These are phyloP conservation scores for Jatropha curcas DNA, from an alignment of 345 rosid species.

Conservation along the genomic window DNA sequence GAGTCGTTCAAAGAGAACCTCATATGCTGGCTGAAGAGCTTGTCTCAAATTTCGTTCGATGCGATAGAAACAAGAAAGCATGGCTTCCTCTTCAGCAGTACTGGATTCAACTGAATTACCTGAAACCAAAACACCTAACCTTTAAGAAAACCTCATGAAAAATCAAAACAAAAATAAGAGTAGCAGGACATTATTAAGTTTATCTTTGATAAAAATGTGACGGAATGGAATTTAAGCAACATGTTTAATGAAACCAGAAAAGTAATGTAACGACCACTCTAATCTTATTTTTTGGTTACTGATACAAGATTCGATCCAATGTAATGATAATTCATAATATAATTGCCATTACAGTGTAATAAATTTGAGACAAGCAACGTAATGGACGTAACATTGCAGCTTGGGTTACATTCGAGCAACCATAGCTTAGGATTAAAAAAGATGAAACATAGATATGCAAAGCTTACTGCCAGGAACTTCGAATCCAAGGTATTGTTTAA, in stretches of 20 bases:
- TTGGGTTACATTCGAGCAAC: too few relatives aligned
- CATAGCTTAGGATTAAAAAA: background rate
- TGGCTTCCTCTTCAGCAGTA: slow-evolving; percentile 42
- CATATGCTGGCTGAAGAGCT: slow-evolving; percentile 75
- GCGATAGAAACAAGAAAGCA: slow-evolving; percentile 67
- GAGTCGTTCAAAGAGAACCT: slow-evolving; percentile 77
- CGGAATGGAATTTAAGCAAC: too few relatives aligned
- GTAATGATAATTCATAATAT: too few relatives aligned
- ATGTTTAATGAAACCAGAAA: too few relatives aligned
- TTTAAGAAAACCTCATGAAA: slow-evolving; percentile 8
- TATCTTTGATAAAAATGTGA: too few relatives aligned
- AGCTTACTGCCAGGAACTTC: slow-evolving; percentile 49
- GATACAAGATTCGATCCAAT: too few relatives aligned
- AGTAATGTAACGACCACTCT: too few relatives aligned
- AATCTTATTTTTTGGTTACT: too few relatives aligned
- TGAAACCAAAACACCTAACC: slow-evolving; percentile 25
- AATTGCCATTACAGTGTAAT: too few relatives aligned
- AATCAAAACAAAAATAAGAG: background rate
- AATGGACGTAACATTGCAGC: too few relatives aligned
- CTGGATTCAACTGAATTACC: slow-evolving; percentile 42
- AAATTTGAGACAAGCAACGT: too few relatives aligned
- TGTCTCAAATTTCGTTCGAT: slow-evolving; percentile 79
- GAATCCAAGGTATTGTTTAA: slow-evolving; percentile 85
- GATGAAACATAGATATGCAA: background rate
- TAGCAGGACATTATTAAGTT: background rate